Base-by-base conservation (phyloP, 1,139 yeast species). In the Geotrichum cucujoidarum region DNA sequence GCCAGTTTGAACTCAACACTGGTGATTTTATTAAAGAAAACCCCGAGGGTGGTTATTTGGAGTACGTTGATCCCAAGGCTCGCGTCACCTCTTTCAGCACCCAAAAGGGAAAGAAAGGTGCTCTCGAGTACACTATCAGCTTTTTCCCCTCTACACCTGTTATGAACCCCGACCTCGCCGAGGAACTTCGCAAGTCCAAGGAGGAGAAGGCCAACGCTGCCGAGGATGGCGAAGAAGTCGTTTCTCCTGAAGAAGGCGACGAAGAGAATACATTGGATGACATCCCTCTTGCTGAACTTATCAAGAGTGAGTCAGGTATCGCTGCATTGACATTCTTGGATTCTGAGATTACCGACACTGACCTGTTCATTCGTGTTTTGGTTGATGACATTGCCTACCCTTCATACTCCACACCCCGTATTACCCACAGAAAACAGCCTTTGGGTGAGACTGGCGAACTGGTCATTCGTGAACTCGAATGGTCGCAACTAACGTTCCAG, bases 131-230 rank as follows among this genome's bases (percentile, higher is more conserved):
- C 64, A 74, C 80, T 13, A 70, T 85, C 47, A 77, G 94, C 2
- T 92, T 92, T 72, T 88, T 79, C 67, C 97, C 98, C 21, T 69
- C 83, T 17, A 67, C 84, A 49, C 88, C 90, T 13, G 83, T 89
- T 7, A 74, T 83, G 73, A 78, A 88, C 31, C 80, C 87, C 47
- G 84, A 80, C 51, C 96, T 87, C 55, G 72, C 78, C 43, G 74
- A 71, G 53, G 87, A 60, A 37, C 53, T 54, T 31, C 50, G 52
- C 46, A 55, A 48, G 43, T 54, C 60, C 50, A 64, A 65, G 44
- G 60, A 62, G 36, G 63, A 65, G 53, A 63, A 63, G 30, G 66
- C 61, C 31, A 66, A 66, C 21, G 63, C 60, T 31, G 60, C 57
- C 49, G 64, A 58, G 24, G 59, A 10, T 20, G 60, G 46, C 7